Conservation (phyloP, 140 eudicot genomes). For the Bidens hawaiensis region DNA sequence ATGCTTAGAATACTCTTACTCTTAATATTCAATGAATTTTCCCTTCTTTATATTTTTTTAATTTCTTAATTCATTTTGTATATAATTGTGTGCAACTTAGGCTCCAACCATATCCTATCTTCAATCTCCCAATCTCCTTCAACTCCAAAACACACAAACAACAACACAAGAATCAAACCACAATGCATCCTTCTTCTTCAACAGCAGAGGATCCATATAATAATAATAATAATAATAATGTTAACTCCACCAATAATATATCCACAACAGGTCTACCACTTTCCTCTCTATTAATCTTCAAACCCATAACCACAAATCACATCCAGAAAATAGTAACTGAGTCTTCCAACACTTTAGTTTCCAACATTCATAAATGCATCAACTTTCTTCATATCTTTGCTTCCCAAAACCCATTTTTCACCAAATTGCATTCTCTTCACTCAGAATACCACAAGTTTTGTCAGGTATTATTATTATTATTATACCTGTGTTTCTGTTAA, state of each 20-base stretch:
- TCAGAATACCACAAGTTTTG: conserved; percentile 35
- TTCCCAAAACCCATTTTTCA: conserved; percentile 42
- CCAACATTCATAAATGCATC: conserved; percentile 32
- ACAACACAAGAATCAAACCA: background rate
- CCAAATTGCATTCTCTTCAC: conserved; percentile 32
- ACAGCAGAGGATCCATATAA: no score
- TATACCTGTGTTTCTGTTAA: background rate
- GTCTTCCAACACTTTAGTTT: conserved; percentile 34
- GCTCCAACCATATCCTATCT: conserved; percentile 34
- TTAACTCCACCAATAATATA: no score
- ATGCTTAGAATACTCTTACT: no score
- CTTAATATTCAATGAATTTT: no score
- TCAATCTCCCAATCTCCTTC: background rate
- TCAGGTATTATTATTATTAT: no score
- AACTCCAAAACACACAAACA: background rate
- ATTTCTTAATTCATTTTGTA: background rate
- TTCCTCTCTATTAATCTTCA: conserved; percentile 24
- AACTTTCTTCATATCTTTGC: conserved; percentile 30
- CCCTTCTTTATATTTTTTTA: no score
- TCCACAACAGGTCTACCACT: conserved; percentile 35
- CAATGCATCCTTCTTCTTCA: conserved; percentile 30
- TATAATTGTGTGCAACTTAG: conserved; percentile 1
- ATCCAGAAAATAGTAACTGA: conserved; percentile 32
- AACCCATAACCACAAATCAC: conserved; percentile 37
- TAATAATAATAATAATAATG: background rate